Evolutionary conservation across 2,329 filamentous ascomycete species (phyloP).

Genomic region (Gremmenia infestans): DNA sequence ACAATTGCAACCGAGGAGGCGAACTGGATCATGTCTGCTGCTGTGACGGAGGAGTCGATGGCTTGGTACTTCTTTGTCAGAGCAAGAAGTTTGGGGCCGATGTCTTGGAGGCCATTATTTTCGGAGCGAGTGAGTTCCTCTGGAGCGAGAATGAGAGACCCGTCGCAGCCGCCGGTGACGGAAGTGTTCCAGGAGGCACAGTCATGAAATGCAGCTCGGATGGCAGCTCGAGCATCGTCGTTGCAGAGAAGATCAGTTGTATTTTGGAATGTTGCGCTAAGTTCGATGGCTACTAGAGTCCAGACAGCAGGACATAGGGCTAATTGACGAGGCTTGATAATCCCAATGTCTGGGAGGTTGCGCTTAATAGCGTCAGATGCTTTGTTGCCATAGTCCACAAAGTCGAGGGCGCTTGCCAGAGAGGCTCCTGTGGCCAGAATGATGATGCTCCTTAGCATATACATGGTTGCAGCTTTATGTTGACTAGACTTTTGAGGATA

Average conservation of each 20-base stretch:
- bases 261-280: slow-evolving; percentile 9
- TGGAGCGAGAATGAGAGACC: slow-evolving; percentile 12
- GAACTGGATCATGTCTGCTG: slow-evolving; percentile 18
- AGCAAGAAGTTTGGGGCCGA: slow-evolving; percentile 7
- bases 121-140: slow-evolving; percentile 7
- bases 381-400: not conserved
- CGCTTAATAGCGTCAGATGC: not conserved
- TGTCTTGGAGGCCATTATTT: slow-evolving; percentile 19
- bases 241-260: slow-evolving; percentile 13
- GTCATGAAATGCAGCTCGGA: slow-evolving; percentile 16
- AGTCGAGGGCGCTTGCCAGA: not conserved
- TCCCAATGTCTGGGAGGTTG: not conserved
- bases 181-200: slow-evolving; percentile 14
- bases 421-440: not conserved
- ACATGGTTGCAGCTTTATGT: not conserved
- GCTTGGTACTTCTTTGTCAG: slow-evolving; percentile 9
- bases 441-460: not conserved
- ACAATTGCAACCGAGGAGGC: slow-evolving; percentile 12
- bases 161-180: slow-evolving; percentile 16
- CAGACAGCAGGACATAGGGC: slow-evolving; percentile 2
- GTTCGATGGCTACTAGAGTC: not conserved
- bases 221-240: slow-evolving; percentile 17
- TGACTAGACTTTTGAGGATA: not conserved
- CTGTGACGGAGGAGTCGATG: not conserved
- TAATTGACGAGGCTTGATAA: not conserved